Base-by-base conservation (phyloP, 2,329 filamentous ascomycete species). In the Dactylellina leptospora region DNA sequence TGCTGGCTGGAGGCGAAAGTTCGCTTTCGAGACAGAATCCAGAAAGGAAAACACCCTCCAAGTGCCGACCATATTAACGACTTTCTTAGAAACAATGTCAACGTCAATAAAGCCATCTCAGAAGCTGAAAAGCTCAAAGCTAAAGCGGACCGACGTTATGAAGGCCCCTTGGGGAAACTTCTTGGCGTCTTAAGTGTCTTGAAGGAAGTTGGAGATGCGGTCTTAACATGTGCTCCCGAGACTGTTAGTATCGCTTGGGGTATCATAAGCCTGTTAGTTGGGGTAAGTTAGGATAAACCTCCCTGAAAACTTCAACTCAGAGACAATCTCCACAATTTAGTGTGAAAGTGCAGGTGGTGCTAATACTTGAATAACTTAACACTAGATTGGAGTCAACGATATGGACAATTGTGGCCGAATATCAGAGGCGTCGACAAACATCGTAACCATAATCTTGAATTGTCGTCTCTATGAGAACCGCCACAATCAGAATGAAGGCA, bases 351-450 rank as follows among this genome's bases (percentile, higher is more conserved):
- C n/a, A n/a, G n/a, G n/a, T n/a, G n/a, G n/a, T n/a, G n/a, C n/a
- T n/a, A n/a, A n/a, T n/a, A n/a, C n/a, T n/a, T n/a, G n/a, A n/a
- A n/a, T n/a, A n/a, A 38, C 33, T 38, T 38, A 6, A 33, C 11
- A 11, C 36, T 36, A 66, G 61, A 23, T 66, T 51, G 61, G 61
- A n/a, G 45, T 42, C 4, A 66, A 66, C 44, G 61, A 66, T 27
- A 66, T 66, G 61, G 66, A 71, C 45, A 71, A 71, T 27, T 71
- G 66, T n/a, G 58, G 66, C 27, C 50, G 50, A 27, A 71, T 71
- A 27, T 71, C 66, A 2, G 58, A 71, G 40, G 66, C 66, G 2
- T 71, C 50, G 11, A 63, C 66, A 13, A 71, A 62, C 33, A 63
- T 71, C 20, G 66, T 71, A 13, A 63, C 66, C 4, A 71, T 71